Conservation (phyloP, 495 filamentous ascomycete species). For the Aspergillus cristatus region DNA sequence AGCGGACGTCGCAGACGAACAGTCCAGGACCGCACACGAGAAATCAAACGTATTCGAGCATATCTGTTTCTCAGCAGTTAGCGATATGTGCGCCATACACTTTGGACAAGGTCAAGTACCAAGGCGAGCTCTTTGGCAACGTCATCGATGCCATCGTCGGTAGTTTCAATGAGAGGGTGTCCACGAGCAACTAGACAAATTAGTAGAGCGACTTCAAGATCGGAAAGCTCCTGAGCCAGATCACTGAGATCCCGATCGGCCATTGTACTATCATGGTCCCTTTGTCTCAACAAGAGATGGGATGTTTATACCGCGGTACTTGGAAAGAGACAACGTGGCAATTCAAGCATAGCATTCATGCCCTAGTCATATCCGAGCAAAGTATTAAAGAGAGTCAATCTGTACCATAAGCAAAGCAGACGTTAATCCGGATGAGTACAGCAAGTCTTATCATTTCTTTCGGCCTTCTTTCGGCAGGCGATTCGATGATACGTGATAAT, state of each 20-base stretch:
- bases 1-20: conserved; percentile 58
- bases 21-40: conserved; percentile 56
- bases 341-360: too few relatives aligned
- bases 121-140: conserved; percentile 64
- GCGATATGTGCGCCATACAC: too few relatives aligned
- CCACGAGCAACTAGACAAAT: conserved; percentile 69
- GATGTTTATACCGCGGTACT: conserved; percentile 9
- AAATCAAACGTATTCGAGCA: conserved; percentile 64
- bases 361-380: too few relatives aligned
- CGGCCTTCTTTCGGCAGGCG: too few relatives aligned
- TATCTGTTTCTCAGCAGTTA: conserved; percentile 36
- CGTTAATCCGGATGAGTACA: too few relatives aligned
- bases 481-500: too few relatives aligned
- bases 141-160: conserved; percentile 48
- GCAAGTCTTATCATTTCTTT: too few relatives aligned
- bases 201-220: conserved; percentile 80
- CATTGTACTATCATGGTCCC: conserved; percentile 33
- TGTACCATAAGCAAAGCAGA: too few relatives aligned
- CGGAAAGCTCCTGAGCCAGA: conserved; percentile 65
- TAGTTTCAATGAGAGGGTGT: conserved; percentile 81
- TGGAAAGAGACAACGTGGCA: too few relatives aligned
- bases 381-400: too few relatives aligned
- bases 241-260: conserved; percentile 49
- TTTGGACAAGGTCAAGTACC: too few relatives aligned
- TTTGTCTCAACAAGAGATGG: too few relatives aligned